Conservation (phyloP, 495 filamentous ascomycete species). For the Patellaria atrata region DNA sequence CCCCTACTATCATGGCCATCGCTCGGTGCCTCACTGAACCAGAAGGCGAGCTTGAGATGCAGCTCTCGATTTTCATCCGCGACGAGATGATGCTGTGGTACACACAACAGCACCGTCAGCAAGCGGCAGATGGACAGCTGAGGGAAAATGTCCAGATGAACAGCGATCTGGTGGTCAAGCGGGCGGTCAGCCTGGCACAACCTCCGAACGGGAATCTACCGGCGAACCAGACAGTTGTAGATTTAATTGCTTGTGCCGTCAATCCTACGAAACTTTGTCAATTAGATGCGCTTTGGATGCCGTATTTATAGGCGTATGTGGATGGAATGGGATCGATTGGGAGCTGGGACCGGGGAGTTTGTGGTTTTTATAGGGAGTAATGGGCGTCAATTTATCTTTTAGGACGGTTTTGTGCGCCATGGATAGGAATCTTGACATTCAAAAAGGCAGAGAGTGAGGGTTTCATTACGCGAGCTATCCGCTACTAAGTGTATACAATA, state of each 20-base stretch:
- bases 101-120: conserved; percentile 60
- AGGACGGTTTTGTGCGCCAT: too few species aligned
- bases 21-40: conserved; percentile 90
- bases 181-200: conserved; percentile 65
- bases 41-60: conserved; percentile 74
- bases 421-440: too few species aligned
- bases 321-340: background rate
- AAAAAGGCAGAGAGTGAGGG: too few species aligned
- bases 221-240: conserved; percentile 91
- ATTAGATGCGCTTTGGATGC: conserved; percentile 94
- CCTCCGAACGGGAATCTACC: conserved; percentile 50
- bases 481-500: too few species aligned
- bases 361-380: too few species aligned
- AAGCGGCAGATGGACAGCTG: conserved; percentile 52
- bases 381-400: too few species aligned
- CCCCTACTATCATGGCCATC: conserved; percentile 83
- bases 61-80: conserved; percentile 81
- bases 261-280: conserved; percentile 72
- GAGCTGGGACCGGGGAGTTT: too few species aligned
- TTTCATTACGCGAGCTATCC: too few species aligned
- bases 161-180: conserved; percentile 78
- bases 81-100: conserved; percentile 99
- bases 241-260: conserved; percentile 70
- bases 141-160: conserved; percentile 80
- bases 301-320: conserved; percentile 54